Evolutionary conservation across 495 filamentous ascomycete species (phyloP).

Genomic region (Xylaria nigripes): DNA sequence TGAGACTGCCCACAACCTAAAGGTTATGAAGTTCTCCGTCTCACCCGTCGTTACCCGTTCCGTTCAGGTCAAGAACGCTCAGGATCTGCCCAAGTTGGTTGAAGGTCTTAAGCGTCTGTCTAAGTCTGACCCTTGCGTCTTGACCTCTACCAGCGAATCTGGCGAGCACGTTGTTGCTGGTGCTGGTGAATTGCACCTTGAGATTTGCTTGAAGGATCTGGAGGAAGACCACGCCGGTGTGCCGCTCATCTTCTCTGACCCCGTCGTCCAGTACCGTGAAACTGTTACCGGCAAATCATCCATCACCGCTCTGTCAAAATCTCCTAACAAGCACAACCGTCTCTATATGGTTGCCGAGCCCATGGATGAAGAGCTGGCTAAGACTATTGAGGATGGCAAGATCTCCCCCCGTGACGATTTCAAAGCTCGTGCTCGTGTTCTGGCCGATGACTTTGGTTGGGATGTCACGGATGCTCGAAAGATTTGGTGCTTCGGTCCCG

Average conservation of each 20-base stretch:
- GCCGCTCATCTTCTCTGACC: constrained; percentile 91
- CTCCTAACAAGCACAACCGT: constrained; percentile 99
- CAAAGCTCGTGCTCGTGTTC: constrained; percentile 93
- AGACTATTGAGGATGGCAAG: constrained; percentile 85
- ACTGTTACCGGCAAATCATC: constrained; percentile 72
- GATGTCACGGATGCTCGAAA: constrained; percentile 99
- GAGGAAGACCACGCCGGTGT: constrained; percentile 99
- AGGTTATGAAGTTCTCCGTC: constrained; percentile 99
- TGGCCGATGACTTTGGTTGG: constrained; percentile 97
- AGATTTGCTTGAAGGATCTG: constrained; percentile 99
- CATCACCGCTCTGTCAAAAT: constrained; percentile 98
- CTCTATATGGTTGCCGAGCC: constrained; percentile 90
- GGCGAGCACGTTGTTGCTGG: constrained; percentile 99
- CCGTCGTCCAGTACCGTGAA: constrained; percentile 97
- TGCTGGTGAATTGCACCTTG: constrained; percentile 97
- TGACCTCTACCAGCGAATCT: constrained; percentile 78
- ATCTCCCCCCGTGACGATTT: constrained; percentile 96
- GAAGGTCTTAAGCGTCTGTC: constrained; percentile 99
- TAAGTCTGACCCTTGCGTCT: constrained; percentile 98
- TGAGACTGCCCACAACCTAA: constrained; percentile 98
- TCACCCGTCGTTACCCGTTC: constrained; percentile 97
- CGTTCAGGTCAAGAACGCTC: constrained; percentile 99
- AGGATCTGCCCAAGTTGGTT: constrained; percentile 98
- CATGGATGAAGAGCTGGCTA: constrained; percentile 80
- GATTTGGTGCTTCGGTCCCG: constrained; percentile 99